Conservation (phyloP, 257 asterid genomes). For the Parsonsia alboflavescens region DNA sequence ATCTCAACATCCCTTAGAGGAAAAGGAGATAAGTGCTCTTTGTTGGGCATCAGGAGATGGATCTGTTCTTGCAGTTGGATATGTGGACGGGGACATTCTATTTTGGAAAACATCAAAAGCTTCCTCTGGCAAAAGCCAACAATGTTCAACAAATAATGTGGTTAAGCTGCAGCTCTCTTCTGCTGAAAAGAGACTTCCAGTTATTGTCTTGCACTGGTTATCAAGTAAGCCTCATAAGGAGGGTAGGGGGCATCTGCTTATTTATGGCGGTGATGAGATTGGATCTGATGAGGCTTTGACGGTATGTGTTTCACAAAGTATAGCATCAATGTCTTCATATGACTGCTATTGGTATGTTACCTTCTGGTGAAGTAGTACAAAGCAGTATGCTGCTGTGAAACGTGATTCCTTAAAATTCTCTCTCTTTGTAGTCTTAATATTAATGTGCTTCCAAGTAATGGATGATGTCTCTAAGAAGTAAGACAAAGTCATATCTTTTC, state of each 20-base stretch:
- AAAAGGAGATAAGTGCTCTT: constrained; percentile 81
- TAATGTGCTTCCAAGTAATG: not conserved
- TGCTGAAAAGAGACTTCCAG: constrained; percentile 77
- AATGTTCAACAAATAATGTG: constrained; percentile 45
- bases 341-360: not conserved
- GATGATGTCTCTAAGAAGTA: not conserved
- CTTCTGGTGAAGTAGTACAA: constrained; percentile 2
- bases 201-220: constrained; percentile 76
- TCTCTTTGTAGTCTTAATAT: not conserved
- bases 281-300: constrained; percentile 82
- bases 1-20: constrained; percentile 49
- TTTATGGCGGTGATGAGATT: constrained; percentile 90
- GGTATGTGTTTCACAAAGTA: constrained; percentile 38
- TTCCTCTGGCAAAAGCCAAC: constrained; percentile 38
- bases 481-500: not conserved
- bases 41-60: constrained; percentile 91
- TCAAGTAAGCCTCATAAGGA: constrained; percentile 50
- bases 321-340: not conserved
- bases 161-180: constrained; percentile 77
- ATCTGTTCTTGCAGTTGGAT: constrained; percentile 77
- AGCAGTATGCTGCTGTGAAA: too few species aligned
- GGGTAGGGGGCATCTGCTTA: constrained; percentile 60
- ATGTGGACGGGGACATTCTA: constrained; percentile 82
- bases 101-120: constrained; percentile 62
- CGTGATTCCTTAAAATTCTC: not conserved